phyloP scores from a whole-genome alignment of 2,329 filamentous ascomycete genomes.

The Nothomitra cinnamomea region DNA sequence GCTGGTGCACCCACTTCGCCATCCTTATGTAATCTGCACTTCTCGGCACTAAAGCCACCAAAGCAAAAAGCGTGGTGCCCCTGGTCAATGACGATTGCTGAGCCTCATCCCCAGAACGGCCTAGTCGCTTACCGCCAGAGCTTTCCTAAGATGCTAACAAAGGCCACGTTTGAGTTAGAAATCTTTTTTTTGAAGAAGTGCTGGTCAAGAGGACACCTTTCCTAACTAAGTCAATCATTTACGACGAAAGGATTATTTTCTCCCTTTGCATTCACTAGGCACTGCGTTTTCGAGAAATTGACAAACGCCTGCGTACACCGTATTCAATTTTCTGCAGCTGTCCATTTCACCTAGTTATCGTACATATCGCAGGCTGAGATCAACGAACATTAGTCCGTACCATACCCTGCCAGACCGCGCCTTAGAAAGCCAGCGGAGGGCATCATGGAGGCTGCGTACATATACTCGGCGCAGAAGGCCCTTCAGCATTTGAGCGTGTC shows the following conservation, averaged over 20 bases:
- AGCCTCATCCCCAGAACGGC: neutral
- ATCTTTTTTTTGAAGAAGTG: neutral
- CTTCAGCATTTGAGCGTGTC: conserved; percentile 34
- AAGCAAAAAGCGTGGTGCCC: too few relatives aligned
- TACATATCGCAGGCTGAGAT: neutral
- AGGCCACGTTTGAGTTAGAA: conserved; percentile 3
- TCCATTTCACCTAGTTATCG: neutral
- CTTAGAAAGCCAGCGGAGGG: neutral
- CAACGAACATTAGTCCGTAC: neutral
- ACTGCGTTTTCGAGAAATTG: neutral
- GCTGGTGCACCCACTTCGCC: too few relatives aligned
- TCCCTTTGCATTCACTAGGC: neutral
- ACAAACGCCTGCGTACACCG: neutral
- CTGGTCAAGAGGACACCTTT: neutral
- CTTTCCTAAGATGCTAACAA: neutral
- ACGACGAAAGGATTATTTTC: neutral
- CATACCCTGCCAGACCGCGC: neutral
- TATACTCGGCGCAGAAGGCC: conserved; percentile 27
- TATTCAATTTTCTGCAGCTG: neutral
- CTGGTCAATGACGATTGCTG: neutral
- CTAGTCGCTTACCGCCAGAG: neutral
- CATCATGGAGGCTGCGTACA: conserved; percentile 4
- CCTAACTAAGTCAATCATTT: neutral
- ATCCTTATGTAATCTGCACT: too few relatives aligned
- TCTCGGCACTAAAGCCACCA: too few relatives aligned